phyloP scores from a whole-genome alignment of 2,329 filamentous ascomycete species.

The Fusarium poae region DNA sequence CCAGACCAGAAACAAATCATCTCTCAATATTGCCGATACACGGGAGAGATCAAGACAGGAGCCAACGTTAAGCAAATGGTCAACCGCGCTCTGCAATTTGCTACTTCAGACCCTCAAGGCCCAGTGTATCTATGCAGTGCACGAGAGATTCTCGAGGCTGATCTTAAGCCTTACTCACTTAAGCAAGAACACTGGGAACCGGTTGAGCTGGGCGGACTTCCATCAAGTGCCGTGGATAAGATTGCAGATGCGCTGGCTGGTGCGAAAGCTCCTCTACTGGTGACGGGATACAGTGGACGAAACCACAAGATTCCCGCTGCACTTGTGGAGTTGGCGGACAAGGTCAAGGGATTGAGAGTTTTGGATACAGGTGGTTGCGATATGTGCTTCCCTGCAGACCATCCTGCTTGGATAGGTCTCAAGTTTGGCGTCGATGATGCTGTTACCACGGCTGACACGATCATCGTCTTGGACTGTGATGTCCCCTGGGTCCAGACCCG shows the following conservation, averaged over 20 bases:
- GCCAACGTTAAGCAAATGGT: slow-evolving; percentile 92
- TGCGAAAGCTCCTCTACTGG: slow-evolving; percentile 75
- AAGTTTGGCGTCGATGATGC: slow-evolving; percentile 79
- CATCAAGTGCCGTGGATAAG: slow-evolving; percentile 63
- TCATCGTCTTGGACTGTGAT: slow-evolving; percentile 88
- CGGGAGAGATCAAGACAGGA: slow-evolving; percentile 85
- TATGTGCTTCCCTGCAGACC: slow-evolving; percentile 82
- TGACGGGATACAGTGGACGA: slow-evolving; percentile 79
- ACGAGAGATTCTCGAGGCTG: slow-evolving; percentile 87
- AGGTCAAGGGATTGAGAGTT: slow-evolving; percentile 76
- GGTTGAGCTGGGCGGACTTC: slow-evolving; percentile 73
- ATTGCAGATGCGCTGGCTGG: slow-evolving; percentile 73
- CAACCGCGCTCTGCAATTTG: slow-evolving; percentile 85
- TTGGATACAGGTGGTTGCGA: slow-evolving; percentile 83
- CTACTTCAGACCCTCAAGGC: slow-evolving; percentile 79
- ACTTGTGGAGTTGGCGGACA: slow-evolving; percentile 75
- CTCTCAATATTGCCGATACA: slow-evolving; percentile 86
- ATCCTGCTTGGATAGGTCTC: slow-evolving; percentile 76
- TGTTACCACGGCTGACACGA: slow-evolving; percentile 83
- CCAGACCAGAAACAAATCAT: slow-evolving; percentile 86
- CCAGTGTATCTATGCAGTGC: slow-evolving; percentile 85
- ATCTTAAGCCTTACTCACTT: slow-evolving; percentile 78
- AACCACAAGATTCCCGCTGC: slow-evolving; percentile 73
- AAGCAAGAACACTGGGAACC: slow-evolving; percentile 78
- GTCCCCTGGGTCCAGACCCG: slow-evolving; percentile 93